These are phyloP conservation scores for Leccinum subrobustum DNA, from an alignment of 1,284 basidiomycete genomes.

Conservation along the genomic window DNA sequence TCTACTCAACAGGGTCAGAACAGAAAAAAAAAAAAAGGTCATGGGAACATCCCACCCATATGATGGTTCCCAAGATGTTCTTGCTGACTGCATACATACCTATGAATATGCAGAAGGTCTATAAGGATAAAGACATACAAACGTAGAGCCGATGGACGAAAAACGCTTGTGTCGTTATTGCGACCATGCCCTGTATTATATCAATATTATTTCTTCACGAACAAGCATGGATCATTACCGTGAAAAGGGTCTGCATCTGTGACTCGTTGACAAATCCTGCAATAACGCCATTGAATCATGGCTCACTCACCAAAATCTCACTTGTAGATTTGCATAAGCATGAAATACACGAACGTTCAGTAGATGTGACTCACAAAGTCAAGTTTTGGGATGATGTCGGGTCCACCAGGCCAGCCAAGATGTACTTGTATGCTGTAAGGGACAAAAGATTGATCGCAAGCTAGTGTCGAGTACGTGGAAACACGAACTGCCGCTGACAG, in stretches of 20 bases:
- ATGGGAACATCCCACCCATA: slow-evolving; percentile 9
- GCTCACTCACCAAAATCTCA: background rate
- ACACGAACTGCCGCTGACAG: background rate
- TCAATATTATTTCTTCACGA: background rate
- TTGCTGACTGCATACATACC: slow-evolving; percentile 9
- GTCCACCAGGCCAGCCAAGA: background rate
- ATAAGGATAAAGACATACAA: slow-evolving; percentile 1
- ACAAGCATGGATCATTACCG: background rate
- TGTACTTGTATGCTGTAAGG: background rate
- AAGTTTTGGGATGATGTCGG: background rate
- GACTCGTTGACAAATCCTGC: background rate
- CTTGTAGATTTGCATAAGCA: background rate
- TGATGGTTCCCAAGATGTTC: background rate
- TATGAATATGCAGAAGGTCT: background rate
- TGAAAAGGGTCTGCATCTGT: slow-evolving; percentile 2
- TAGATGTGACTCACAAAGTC: background rate
- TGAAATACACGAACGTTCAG: background rate
- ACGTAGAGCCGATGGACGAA: slow-evolving; percentile 17
- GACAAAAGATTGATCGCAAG: background rate
- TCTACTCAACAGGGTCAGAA: background rate
- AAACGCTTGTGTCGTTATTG: slow-evolving; percentile 14
- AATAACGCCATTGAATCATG: background rate
- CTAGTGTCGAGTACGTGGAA: background rate
- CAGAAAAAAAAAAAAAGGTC: background rate
- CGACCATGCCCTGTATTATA: slow-evolving; percentile 1